Conservation (phyloP, 2,329 filamentous ascomycete species). For the Xylariaceae sp. region DNA sequence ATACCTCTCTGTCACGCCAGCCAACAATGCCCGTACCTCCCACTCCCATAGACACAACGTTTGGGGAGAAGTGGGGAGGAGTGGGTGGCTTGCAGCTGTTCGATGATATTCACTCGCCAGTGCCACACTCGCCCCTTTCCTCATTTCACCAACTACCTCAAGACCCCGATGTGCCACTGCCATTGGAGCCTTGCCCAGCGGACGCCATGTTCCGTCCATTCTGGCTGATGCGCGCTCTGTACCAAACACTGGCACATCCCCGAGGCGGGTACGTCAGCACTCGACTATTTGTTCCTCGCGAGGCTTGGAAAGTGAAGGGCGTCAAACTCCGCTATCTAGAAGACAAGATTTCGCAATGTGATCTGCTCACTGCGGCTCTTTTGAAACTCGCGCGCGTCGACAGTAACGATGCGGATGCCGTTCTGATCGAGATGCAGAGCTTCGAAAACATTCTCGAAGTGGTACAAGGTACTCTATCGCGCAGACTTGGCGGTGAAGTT, state of each 20-base stretch:
- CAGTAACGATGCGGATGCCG: constrained; percentile 83
- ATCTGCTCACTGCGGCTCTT: constrained; percentile 83
- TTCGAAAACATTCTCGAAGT: constrained; percentile 84
- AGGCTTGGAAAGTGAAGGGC: constrained; percentile 90
- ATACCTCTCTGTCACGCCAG: constrained; percentile 43
- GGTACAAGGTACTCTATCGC: constrained; percentile 69
- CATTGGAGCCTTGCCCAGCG: constrained; percentile 87
- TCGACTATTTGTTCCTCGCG: constrained; percentile 85
- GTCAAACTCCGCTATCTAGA: constrained; percentile 90
- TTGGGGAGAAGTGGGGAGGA: constrained; percentile 52
- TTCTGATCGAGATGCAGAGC: constrained; percentile 90
- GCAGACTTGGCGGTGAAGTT: constrained; percentile 90
- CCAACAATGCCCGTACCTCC: constrained; percentile 60
- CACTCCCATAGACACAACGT: constrained; percentile 62
- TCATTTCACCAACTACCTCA: constrained; percentile 58
- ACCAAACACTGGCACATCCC: constrained; percentile 87
- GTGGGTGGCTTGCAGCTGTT: constrained; percentile 74
- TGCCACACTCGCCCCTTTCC: constrained; percentile 57
- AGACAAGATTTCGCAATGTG: constrained; percentile 90
- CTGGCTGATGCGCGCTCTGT: constrained; percentile 94
- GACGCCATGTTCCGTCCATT: constrained; percentile 89
- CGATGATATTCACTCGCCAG: constrained; percentile 70
- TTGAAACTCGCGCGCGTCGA: constrained; percentile 80
- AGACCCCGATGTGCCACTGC: constrained; percentile 60
- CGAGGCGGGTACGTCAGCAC: constrained; percentile 88